Evolutionary conservation across 2,329 filamentous ascomycete species (phyloP), one percentile per base, ranked within the genome.

Genomic region (Metarhizium rileyi): DNA sequence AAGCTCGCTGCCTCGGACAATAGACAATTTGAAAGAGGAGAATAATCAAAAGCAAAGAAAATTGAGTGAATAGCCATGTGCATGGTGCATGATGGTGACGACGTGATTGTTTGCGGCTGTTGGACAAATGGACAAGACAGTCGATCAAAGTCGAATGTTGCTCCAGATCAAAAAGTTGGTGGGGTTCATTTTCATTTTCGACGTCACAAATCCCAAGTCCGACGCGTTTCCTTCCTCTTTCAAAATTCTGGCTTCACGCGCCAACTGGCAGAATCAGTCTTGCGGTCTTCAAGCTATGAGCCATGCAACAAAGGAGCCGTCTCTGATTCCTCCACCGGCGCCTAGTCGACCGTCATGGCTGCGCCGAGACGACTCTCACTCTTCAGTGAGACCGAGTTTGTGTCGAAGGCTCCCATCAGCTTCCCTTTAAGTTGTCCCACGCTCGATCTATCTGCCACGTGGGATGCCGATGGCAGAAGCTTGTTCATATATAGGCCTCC

Each of bases 401-500:
- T 77, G 46, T 68, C 74, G 43, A 73, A 74, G 23, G 73, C 81
- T 22, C 73, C 78, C 35, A 69, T 73, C 33, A 70, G 74, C 44
- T 76, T 85, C 46, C 73, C 91, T 30, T 76, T 83, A 25, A 88
- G 86, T 66, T 95, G 89, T 66, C 88, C 90, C 16, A 85, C 83
- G 8, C 87, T 95, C 71, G 88, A 96, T 67, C 75, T 97, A 43
- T 75, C 86, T n/a, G 83, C 84, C 5, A 75, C 90, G 12, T 70
- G 70, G 64, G 86, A 86, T 12, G 79, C 76, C n/a, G 74, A 76
- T 16, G 78, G 82, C 52, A 81, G 81, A 45, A 81, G 82, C 46
- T 71, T 96, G 18, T 76, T 85, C 56, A 81, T 95, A 41, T 90
- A 86, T 66, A 79, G 91, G 45, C 77, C 90, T 16, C 87, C 86